Conservation (phyloP, 352 stramenopile genomes). For the Phytophthora cryptogea region DNA sequence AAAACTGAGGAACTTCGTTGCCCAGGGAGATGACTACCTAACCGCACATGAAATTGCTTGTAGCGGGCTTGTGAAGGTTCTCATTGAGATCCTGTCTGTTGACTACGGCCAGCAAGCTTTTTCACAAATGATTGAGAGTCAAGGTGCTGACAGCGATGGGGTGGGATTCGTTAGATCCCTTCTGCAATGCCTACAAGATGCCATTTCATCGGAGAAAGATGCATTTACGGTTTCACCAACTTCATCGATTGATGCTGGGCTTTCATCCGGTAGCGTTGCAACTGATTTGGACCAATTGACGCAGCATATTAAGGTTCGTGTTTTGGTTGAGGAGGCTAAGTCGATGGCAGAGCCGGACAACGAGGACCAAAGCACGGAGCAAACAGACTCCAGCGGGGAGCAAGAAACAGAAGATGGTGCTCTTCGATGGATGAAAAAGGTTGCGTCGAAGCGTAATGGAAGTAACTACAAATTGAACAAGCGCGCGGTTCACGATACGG, state of each 20-base stretch:
- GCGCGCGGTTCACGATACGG: slow-evolving; percentile 57
- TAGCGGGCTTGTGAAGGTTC: slow-evolving; percentile 54
- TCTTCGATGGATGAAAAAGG: slow-evolving; percentile 35
- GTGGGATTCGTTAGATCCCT: slow-evolving; percentile 35
- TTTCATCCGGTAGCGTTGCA: slow-evolving; percentile 41
- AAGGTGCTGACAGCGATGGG: slow-evolving; percentile 10
- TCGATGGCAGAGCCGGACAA: slow-evolving; percentile 20
- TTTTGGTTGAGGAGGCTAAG: slow-evolving; percentile 60
- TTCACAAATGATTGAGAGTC: slow-evolving; percentile 32
- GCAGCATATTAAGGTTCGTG: slow-evolving; percentile 76
- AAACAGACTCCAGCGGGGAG: slow-evolving; percentile 15
- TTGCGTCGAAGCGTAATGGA: slow-evolving; percentile 20
- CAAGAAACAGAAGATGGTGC: slow-evolving; percentile 12
- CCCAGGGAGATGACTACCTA: slow-evolving; percentile 35
- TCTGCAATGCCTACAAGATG: slow-evolving; percentile 54
- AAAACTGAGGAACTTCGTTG: slow-evolving; percentile 29
- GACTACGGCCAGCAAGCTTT: slow-evolving; percentile 42
- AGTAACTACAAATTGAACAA: slow-evolving; percentile 43
- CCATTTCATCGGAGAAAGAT: slow-evolving; percentile 69
- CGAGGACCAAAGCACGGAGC: slow-evolving; percentile 24
- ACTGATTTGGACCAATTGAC: slow-evolving; percentile 66
- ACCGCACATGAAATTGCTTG: slow-evolving; percentile 67
- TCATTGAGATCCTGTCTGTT: slow-evolving; percentile 41
- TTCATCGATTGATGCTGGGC: slow-evolving; percentile 10
- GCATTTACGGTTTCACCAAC: slow-evolving; percentile 42